phyloP scores from a whole-genome alignment of 2,329 filamentous ascomycete species.

The Stagonosporopsis vannaccii region DNA sequence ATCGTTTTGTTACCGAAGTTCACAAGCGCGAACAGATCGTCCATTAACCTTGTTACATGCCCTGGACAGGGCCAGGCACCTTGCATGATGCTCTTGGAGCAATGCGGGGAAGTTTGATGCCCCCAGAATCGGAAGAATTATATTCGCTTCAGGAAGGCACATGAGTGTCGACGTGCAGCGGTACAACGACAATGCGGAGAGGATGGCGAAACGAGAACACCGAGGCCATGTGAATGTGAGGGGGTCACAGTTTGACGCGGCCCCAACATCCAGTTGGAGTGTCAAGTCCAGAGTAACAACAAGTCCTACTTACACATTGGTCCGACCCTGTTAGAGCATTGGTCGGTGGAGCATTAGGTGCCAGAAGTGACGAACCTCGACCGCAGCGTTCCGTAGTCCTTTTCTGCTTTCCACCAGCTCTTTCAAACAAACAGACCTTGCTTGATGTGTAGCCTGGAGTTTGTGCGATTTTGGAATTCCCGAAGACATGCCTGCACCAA shows the following conservation, averaged over 20 bases:
- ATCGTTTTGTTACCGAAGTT: not conserved
- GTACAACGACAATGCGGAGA: not conserved
- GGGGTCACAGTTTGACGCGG: not conserved
- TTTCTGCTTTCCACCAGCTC: not conserved
- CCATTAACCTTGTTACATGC: not conserved
- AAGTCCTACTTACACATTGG: too few relatives aligned
- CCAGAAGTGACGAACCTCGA: too few relatives aligned
- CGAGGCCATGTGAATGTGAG: constrained; percentile 16
- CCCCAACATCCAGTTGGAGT: not conserved
- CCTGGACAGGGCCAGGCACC: not conserved
- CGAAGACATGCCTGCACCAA: not conserved
- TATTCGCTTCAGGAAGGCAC: constrained; percentile 12
- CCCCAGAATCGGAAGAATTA: constrained; percentile 1
- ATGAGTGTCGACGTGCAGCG: not conserved
- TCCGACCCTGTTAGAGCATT: not conserved
- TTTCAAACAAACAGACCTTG: not conserved
- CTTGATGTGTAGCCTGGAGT: not conserved
- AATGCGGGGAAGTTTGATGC: constrained; percentile 16
- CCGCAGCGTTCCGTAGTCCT: not conserved
- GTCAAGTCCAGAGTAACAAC: not conserved
- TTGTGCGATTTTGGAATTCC: too few relatives aligned
- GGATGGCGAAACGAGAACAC: not conserved
- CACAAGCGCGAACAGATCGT: not conserved
- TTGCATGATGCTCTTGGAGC: constrained; percentile 2
- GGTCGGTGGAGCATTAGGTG: too few relatives aligned